phyloP scores from a whole-genome alignment of 495 filamentous ascomycete genomes.

The Chaetomium tenue region DNA sequence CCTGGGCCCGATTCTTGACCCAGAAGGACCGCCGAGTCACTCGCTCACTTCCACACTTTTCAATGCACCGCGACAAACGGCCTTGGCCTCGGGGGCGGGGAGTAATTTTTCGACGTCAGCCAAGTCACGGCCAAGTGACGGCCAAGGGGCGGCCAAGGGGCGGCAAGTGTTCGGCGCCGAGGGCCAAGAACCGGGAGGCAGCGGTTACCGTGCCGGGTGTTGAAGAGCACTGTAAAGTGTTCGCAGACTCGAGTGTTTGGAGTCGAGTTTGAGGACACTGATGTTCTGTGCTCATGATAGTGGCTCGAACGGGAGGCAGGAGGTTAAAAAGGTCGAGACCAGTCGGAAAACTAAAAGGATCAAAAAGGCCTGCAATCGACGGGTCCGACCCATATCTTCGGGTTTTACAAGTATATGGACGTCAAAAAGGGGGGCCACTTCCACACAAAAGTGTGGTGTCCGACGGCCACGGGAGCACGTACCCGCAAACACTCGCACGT shows the following conservation, averaged over 20 bases:
- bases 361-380: background rate
- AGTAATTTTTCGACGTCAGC: slow-evolving; percentile 15
- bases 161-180: slow-evolving; percentile 1
- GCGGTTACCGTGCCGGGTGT: background rate
- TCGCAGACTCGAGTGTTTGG: too few species aligned
- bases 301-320: background rate
- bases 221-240: background rate
- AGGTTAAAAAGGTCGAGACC: background rate
- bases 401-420: background rate
- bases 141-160: too few species aligned
- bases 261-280: background rate
- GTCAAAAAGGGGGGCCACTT: background rate
- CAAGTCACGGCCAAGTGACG: background rate
- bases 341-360: background rate
- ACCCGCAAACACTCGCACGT: background rate
- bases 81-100: too few species aligned
- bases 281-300: too few species aligned
- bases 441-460: background rate
- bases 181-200: background rate
- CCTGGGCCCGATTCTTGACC: too few species aligned
- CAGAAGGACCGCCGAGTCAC: too few species aligned
- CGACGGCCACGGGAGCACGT: background rate
- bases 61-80: too few species aligned
- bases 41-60: too few species aligned
- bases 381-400: background rate